These are phyloP conservation scores for Thermoascus crustaceus DNA, from an alignment of 2,329 filamentous ascomycete genomes.

Conservation along the genomic window DNA sequence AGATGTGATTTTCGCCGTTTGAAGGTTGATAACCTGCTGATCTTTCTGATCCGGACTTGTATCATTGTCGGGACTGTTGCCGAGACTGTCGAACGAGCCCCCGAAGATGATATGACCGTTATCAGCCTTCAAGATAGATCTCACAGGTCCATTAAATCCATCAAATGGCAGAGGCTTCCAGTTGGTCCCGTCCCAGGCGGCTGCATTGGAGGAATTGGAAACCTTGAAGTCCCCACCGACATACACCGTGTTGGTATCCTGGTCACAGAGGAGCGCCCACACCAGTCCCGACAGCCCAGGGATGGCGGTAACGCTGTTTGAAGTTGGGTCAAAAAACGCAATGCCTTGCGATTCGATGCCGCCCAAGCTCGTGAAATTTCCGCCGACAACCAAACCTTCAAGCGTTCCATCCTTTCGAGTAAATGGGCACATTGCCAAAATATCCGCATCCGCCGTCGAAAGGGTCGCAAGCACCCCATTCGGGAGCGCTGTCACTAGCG, in stretches of 20 bases:
- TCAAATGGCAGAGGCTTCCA: conserved; percentile 82
- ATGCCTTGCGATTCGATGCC: conserved; percentile 67
- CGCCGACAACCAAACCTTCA: conserved; percentile 73
- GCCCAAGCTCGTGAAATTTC: conserved; percentile 90
- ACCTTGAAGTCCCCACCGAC: conserved; percentile 80
- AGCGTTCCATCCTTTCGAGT: conserved; percentile 56
- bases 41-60: conserved; percentile 45
- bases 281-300: conserved; percentile 77
- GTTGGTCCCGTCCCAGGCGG: conserved; percentile 63
- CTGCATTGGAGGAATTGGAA: conserved; percentile 78
- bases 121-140: conserved; percentile 69
- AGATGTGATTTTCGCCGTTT: conserved; percentile 64
- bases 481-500: conserved; percentile 71
- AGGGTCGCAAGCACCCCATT: conserved; percentile 74
- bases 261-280: conserved; percentile 73
- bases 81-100: conserved; percentile 78
- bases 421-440: conserved; percentile 81
- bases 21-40: conserved; percentile 76
- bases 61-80: conserved; percentile 77
- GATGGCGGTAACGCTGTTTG: conserved; percentile 61
- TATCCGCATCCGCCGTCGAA: conserved; percentile 70
- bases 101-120: conserved; percentile 88
- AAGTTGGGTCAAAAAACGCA: conserved; percentile 70
- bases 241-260: conserved; percentile 69
- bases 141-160: conserved; percentile 89